Base-by-base conservation (phyloP, 176 grass and related monocot genomes). In the Eleusine coracana region DNA sequence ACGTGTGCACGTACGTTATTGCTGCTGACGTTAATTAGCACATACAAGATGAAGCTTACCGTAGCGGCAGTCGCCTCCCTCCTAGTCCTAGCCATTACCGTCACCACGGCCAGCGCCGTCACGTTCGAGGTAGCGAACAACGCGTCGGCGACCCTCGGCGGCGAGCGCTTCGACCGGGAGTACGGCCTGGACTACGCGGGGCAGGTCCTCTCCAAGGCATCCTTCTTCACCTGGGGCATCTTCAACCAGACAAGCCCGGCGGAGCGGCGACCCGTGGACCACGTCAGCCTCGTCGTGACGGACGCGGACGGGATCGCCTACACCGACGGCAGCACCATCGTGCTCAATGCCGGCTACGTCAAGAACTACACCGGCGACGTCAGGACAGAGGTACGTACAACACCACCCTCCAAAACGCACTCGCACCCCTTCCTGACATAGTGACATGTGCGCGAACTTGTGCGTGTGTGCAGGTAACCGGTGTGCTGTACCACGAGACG, bases 401-500 rank as follows among this genome's bases (percentile, higher is more conserved):
- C 46, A 17, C 5, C 15, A 17, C 62, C 29, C 77, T 83, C 7
- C 94, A 88, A 44, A 44, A 44, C 41, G 41, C 41, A 44, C 41
- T 44, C 41, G 5, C 41, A 44, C 41, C 41, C 41, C 7, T 44
- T 42, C 40, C 4, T 7, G 25, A 25, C 25, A 25, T 25, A 25
- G 25, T 25, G 25, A 25, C 25, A 25, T 25, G 25, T 25, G 25
- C 25, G 25, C 25, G 44, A 11, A 45, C 44, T 45, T 45, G 44
- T 8, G 25, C 6, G 44, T 46, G 44, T 46, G 44, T 46, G 44
- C 44, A 97, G 84, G 56, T 94, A 15, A 73, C 85, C 11, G 94
- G 91, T 1, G 85, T 97, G 75, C 76, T 97, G 66, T 97, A 93
- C 74, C 94, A 97, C 62, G 85, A 91, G 82, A 64, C 61, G 44